These are phyloP conservation scores for Lonicera japonica DNA, from an alignment of 129 eudicot species.

Conservation along the genomic window DNA sequence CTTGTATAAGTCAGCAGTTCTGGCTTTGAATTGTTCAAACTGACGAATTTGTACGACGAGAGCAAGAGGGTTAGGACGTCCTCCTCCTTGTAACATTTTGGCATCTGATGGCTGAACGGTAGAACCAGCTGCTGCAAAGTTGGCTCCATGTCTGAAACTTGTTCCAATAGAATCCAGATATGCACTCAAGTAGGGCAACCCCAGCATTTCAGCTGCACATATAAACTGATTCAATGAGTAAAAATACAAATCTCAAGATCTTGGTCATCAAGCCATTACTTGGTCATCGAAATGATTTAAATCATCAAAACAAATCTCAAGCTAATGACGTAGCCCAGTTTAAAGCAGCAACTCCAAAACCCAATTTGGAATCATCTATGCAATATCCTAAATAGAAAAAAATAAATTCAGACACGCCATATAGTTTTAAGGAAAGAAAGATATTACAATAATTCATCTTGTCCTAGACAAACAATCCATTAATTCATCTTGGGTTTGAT, in stretches of 20 bases:
- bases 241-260: not conserved
- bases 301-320: too few relatives aligned
- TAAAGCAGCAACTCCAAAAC: too few relatives aligned
- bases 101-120: slow-evolving; percentile 47
- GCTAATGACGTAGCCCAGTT: too few relatives aligned
- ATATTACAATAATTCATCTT: too few relatives aligned
- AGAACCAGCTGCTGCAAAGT: slow-evolving; percentile 54
- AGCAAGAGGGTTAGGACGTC: slow-evolving; percentile 37
- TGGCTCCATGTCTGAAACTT: slow-evolving; percentile 48
- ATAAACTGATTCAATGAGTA: not conserved
- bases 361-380: too few relatives aligned
- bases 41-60: slow-evolving; percentile 47
- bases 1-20: slow-evolving; percentile 26
- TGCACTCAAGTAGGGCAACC: slow-evolving; percentile 49
- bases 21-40: slow-evolving; percentile 37
- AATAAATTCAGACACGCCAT: too few relatives aligned
- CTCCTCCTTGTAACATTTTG: slow-evolving; percentile 25
- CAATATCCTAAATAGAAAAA: too few relatives aligned
- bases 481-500: too few relatives aligned
- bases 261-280: too few relatives aligned
- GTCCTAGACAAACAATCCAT: too few relatives aligned
- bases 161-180: slow-evolving; percentile 49
- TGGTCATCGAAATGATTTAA: too few relatives aligned
- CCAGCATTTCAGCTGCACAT: slow-evolving; percentile 43
- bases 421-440: too few relatives aligned